Evolutionary conservation across 768 basidiomycete genomes (phyloP).

Genomic region (Lentinula lateritia): DNA sequence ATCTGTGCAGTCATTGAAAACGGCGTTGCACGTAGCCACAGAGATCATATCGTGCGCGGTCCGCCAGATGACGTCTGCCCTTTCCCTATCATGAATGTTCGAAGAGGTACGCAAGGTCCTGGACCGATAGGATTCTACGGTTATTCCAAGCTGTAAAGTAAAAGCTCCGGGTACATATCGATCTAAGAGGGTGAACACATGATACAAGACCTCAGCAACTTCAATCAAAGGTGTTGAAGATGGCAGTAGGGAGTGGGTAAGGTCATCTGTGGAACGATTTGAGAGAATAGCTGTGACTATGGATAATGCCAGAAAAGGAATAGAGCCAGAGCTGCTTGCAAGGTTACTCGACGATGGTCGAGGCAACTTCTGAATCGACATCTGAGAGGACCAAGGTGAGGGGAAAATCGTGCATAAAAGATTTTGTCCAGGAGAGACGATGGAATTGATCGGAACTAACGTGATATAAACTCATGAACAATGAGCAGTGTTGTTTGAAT

Average conservation of each 20-base stretch:
- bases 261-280: slow-evolving; percentile 50
- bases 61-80: slow-evolving; percentile 45
- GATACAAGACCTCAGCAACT: slow-evolving; percentile 42
- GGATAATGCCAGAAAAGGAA: slow-evolving; percentile 20
- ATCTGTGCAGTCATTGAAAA: slow-evolving; percentile 65
- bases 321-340: background rate
- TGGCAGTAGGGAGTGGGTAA: slow-evolving; percentile 49
- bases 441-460: slow-evolving; percentile 54
- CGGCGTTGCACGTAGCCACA: slow-evolving; percentile 49
- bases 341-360: slow-evolving; percentile 13
- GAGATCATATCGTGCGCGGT: slow-evolving; percentile 67
- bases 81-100: slow-evolving; percentile 30
- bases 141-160: slow-evolving; percentile 26
- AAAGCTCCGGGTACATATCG: slow-evolving; percentile 30
- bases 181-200: slow-evolving; percentile 42
- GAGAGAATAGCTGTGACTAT: slow-evolving; percentile 41
- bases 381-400: slow-evolving; percentile 31
- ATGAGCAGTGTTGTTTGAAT: background rate
- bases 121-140: slow-evolving; percentile 15
- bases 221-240: slow-evolving; percentile 33
- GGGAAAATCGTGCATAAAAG: slow-evolving; percentile 52
- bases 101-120: slow-evolving; percentile 7
- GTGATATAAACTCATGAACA: background rate
- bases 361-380: slow-evolving; percentile 41
- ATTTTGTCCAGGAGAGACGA: slow-evolving; percentile 52